These are phyloP conservation scores for Cladobotryum mycophilum DNA, from an alignment of 2,329 filamentous ascomycete species.

Conservation along the genomic window DNA sequence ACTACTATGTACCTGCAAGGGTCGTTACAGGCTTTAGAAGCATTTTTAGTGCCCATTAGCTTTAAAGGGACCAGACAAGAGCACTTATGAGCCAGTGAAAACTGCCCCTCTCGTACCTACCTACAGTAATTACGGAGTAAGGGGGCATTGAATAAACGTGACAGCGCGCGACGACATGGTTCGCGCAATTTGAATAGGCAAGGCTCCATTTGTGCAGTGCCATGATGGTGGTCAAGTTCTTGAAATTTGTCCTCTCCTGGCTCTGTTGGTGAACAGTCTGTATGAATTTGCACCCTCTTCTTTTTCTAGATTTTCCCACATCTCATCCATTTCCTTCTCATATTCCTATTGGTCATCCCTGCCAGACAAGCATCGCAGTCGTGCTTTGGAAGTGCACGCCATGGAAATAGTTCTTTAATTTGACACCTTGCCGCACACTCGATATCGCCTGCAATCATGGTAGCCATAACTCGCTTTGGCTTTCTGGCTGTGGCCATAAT, in stretches of 20 bases:
- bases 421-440: neutral
- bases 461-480: constrained; percentile 58
- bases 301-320: neutral
- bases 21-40: too few species aligned
- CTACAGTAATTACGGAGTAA: too few species aligned
- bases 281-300: neutral
- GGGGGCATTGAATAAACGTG: neutral
- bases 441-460: constrained; percentile 37
- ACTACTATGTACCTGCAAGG: too few species aligned
- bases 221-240: neutral
- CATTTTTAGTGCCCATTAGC: too few species aligned
- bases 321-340: neutral
- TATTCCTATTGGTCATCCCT: neutral
- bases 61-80: too few species aligned
- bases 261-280: neutral
- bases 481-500: constrained; percentile 84
- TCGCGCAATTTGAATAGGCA: neutral
- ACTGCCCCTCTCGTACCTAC: too few species aligned
- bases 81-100: too few species aligned
- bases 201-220: neutral
- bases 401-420: neutral
- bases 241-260: neutral
- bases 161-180: neutral
- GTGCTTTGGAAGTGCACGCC: neutral
- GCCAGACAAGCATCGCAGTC: neutral